Percentiles rank a stretch among this genome's conserved stretches.
Conservation (phyloP, 352 stramenopile species). For the Globisporangium canariense region DNA sequence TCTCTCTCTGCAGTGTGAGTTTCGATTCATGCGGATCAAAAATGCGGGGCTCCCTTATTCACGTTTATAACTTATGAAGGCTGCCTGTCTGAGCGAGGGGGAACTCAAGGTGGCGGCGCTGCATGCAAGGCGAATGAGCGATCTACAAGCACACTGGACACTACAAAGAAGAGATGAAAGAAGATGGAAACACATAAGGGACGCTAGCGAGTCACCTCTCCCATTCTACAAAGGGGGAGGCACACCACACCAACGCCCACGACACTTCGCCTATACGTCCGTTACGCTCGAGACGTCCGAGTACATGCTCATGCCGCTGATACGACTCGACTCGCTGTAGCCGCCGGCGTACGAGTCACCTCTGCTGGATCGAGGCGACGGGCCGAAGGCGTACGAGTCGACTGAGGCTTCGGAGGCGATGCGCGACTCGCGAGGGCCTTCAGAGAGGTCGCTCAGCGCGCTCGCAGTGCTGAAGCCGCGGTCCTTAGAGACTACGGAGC, state of each 20-base stretch:
- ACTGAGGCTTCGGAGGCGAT: slow-evolving; percentile 63
- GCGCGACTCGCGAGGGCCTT: slow-evolving; percentile 37
- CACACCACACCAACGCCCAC: not conserved
- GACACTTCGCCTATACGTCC: not conserved
- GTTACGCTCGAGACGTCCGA: slow-evolving; percentile 17
- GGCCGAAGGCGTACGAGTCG: slow-evolving; percentile 71
- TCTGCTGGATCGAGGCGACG: slow-evolving; percentile 41
- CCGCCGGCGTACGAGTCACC: slow-evolving; percentile 68
- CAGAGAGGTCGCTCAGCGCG: slow-evolving; percentile 37
- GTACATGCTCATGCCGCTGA: slow-evolving; percentile 55
- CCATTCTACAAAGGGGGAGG: not conserved
- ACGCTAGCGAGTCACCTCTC: not conserved
- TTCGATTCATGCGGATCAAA: not conserved
- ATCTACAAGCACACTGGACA: slow-evolving; percentile 11
- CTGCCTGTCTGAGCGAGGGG: not conserved
- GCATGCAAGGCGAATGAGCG: slow-evolving; percentile 1
- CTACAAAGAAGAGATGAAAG: not conserved
- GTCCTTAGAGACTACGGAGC: slow-evolving; percentile 22
- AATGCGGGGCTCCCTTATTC: slow-evolving; percentile 7
- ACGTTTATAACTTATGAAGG: slow-evolving; percentile 20
- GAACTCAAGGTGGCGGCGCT: not conserved
- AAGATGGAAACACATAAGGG: slow-evolving; percentile 2
- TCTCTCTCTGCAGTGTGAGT: no score
- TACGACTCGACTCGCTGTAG: slow-evolving; percentile 48
- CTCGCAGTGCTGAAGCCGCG: slow-evolving; percentile 45